A percentile compares a stretch with the other conserved stretches of the same genome.
Evolutionary conservation across 2,329 filamentous ascomycete genomes (phyloP).

Genomic region (Paecilomyces dactylethromorphus): DNA sequence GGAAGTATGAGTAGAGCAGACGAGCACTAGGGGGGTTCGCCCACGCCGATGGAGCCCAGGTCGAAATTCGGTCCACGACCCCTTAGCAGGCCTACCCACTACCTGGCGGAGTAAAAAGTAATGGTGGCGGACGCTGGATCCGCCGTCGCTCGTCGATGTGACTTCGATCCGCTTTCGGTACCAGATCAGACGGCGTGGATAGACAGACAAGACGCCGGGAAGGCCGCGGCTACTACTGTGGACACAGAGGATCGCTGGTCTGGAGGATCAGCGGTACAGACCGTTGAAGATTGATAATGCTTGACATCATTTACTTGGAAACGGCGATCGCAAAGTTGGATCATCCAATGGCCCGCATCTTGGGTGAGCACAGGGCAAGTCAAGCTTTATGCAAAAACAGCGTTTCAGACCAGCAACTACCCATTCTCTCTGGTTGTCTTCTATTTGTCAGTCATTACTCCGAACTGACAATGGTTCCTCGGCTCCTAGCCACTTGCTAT

Average conservation of each 20-base stretch:
- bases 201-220: neutral
- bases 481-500: neutral
- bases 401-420: neutral
- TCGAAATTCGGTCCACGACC: neutral
- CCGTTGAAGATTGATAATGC: conserved; percentile 1
- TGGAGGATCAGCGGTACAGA: neutral
- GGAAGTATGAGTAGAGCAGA: neutral
- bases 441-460: neutral
- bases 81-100: neutral
- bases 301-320: neutral
- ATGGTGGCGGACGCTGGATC: neutral
- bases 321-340: neutral
- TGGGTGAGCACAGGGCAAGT: neutral
- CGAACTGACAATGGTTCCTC: neutral
- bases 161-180: neutral
- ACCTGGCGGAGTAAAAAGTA: neutral
- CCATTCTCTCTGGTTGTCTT: neutral
- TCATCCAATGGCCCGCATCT: neutral
- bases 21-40: neutral
- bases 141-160: neutral
- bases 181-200: neutral
- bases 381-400: neutral
- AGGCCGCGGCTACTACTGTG: neutral
- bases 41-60: neutral
- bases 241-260: neutral